Evolutionary conservation across 345 rosid species (phyloP), one percentile per base, ranked within the genome.

Genomic region (Sisymbrium irio): DNA sequence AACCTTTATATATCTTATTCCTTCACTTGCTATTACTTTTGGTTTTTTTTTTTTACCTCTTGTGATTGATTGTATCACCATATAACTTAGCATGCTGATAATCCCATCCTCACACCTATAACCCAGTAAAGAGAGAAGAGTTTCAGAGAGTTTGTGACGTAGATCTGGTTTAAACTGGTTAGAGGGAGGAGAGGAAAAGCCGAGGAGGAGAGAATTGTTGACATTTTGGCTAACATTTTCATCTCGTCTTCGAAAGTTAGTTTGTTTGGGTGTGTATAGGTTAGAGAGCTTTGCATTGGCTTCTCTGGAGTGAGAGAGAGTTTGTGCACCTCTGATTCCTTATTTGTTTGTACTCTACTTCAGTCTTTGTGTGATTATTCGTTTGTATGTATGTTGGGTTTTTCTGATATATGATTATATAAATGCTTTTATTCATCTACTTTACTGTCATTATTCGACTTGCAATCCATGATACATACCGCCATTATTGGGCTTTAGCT

Each of bases 221-320:
- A 66, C 72, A 74, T 74, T 74, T 74, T 66, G 72, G 78, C 41
- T 74, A 57, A 58, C 72, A 37, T 39, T 65, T 65, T 65, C 51
- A 13, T 57, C 66, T 19, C 67, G 17, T 17, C 18, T 49, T 15
- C 67, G 51, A 51, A 46, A 74, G 46, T 67, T 62, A 49, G 67
- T 65, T 66, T 74, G 67, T 74, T 66, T 58, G 68, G 27, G 73
- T 75, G 78, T 75, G 73, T 67, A 74, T 59, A 67, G 62, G 37
- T 20, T 62, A 72, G 69, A 64, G 54, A 62, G 55, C 62, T 41
- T 74, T 67, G 39, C 51, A 42, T 44, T 73, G 58, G 58, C 33
- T 61, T 49, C 68, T 71, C 50, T 47, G 8, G 61, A 56, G 22
- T 44, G 58, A 55, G 40, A 55, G 40, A 55, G 62, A 57, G 72